phyloP scores from a whole-genome alignment of 805 yeast species.

The Saccharomycopsis fibuligera region DNA sequence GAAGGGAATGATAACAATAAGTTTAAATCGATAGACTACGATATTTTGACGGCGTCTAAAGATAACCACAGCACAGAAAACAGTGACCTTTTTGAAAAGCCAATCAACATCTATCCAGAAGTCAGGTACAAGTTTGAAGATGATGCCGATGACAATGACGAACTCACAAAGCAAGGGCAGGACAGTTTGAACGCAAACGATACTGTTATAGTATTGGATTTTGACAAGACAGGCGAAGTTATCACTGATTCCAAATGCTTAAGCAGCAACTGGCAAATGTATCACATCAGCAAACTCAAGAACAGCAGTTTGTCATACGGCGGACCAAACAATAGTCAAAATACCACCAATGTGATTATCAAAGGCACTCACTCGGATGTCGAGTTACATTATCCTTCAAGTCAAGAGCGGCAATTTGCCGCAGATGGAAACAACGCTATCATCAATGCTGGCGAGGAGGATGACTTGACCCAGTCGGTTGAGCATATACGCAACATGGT shows the following conservation, averaged over 20 bases:
- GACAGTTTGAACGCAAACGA: slow-evolving; percentile 11
- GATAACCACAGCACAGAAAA: background rate
- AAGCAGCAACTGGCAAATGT: slow-evolving; percentile 17
- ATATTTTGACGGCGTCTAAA: background rate
- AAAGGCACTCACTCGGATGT: slow-evolving; percentile 9
- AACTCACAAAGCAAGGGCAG: background rate
- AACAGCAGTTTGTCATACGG: slow-evolving; percentile 5
- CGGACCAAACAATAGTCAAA: slow-evolving; percentile 3
- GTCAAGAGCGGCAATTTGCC: background rate
- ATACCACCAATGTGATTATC: slow-evolving; percentile 8
- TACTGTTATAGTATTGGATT: slow-evolving; percentile 15
- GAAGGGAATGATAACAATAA: background rate
- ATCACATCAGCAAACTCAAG: slow-evolving; percentile 6
- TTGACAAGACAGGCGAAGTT: slow-evolving; percentile 14
- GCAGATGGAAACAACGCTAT: background rate
- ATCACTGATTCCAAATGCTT: slow-evolving; percentile 14
- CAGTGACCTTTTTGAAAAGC: slow-evolving; percentile 10
- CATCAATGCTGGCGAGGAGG: slow-evolving; percentile 2
- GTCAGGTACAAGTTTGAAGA: slow-evolving; percentile 19
- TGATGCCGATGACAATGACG: slow-evolving; percentile 5
- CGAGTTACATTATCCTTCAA: background rate
- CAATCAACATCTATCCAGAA: slow-evolving; percentile 19
- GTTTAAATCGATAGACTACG: slow-evolving; percentile 13
- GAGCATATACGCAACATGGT: slow-evolving; percentile 17
- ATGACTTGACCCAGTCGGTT: slow-evolving; percentile 8